Evolutionary conservation across 345 rosid species (phyloP).

Genomic region (Garcia nutans): DNA sequence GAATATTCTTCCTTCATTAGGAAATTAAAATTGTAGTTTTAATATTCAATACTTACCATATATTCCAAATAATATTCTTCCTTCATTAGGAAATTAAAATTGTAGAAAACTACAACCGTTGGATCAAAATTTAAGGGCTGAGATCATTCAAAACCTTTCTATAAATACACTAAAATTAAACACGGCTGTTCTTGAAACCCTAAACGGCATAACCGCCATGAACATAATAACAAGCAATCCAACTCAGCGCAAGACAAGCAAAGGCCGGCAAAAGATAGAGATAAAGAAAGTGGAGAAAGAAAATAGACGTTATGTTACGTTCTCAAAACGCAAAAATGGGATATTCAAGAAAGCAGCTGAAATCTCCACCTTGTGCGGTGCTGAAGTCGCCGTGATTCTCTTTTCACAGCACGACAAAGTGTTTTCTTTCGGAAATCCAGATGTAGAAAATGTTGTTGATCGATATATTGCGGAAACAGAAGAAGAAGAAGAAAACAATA

Average conservation of each 20-base stretch:
- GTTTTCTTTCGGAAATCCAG: conserved; percentile 15
- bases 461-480: background rate
- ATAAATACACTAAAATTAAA: background rate
- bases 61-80: too few relatives aligned
- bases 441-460: conserved; percentile 11
- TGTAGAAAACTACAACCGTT: background rate
- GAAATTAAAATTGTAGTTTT: too few relatives aligned
- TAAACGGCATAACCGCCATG: background rate
- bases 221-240: background rate
- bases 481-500: too few relatives aligned
- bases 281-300: conserved; percentile 17
- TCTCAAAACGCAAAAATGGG: conserved; percentile 21
- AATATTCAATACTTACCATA: too few relatives aligned
- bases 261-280: conserved; percentile 27
- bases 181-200: background rate
- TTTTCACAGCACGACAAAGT: conserved; percentile 13
- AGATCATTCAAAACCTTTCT: background rate
- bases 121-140: background rate
- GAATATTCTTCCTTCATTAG: background rate
- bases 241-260: background rate
- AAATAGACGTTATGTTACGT: conserved; percentile 18
- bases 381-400: conserved; percentile 18
- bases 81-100: background rate
- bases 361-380: conserved; percentile 22
- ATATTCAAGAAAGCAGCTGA: conserved; percentile 26